These are phyloP conservation scores for Cladosporium sp. DNA, from an alignment of 2,329 filamentous ascomycete genomes.

Conservation along the genomic window DNA sequence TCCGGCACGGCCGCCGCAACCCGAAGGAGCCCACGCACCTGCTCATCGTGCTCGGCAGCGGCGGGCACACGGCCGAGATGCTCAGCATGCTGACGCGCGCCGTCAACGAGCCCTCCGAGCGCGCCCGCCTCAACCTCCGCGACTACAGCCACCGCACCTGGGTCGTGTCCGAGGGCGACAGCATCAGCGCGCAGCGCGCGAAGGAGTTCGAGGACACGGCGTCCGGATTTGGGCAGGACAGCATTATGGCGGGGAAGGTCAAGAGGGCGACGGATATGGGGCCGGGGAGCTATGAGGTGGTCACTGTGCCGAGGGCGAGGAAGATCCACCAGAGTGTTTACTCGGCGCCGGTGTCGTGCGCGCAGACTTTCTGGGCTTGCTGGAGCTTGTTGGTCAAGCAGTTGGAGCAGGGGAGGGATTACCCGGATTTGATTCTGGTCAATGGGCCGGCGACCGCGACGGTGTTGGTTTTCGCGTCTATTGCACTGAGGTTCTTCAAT, in stretches of 20 bases:
- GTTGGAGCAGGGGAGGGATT: constrained; percentile 28
- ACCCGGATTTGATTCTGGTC: constrained; percentile 71
- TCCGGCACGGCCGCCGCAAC: constrained; percentile 24
- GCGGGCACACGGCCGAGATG: constrained; percentile 95
- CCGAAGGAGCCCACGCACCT: constrained; percentile 50
- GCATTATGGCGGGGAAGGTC: constrained; percentile 14
- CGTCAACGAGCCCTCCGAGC: constrained; percentile 32
- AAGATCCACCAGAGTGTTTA: constrained; percentile 73
- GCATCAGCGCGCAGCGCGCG: constrained; percentile 59
- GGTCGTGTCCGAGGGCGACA: constrained; percentile 70
- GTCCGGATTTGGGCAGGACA: constrained; percentile 14
- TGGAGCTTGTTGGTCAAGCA: constrained; percentile 46
- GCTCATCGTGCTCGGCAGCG: constrained; percentile 80
- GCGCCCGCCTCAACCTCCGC: constrained; percentile 33
- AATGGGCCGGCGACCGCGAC: constrained; percentile 89
- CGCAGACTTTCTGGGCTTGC: constrained; percentile 60
- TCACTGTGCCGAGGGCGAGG: constrained; percentile 68
- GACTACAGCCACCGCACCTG: constrained; percentile 66
- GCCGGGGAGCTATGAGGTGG: constrained; percentile 52
- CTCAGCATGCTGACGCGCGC: constrained; percentile 68
- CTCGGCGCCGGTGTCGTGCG: constrained; percentile 63
- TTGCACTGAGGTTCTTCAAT: constrained; percentile 50
- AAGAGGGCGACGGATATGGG: constrained; percentile 17
- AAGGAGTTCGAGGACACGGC: constrained; percentile 53
- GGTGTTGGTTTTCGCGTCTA: constrained; percentile 58